phyloP scores from a whole-genome alignment of 106 monocot species.

The Acanthochlamys bracteata region DNA sequence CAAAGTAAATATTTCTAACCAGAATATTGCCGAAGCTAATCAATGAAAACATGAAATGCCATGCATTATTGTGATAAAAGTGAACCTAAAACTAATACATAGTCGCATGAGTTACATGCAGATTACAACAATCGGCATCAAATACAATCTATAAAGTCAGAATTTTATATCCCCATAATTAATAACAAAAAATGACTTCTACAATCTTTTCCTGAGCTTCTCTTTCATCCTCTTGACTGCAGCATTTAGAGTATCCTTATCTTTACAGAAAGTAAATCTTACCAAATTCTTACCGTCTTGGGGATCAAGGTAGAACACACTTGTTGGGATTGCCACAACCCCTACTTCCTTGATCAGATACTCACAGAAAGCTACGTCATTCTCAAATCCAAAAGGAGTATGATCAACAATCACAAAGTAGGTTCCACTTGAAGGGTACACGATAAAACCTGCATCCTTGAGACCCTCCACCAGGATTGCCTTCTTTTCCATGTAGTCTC shows the following conservation, averaged over 20 bases:
- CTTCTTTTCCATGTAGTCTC: constrained; percentile 74
- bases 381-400: constrained; percentile 88
- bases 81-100: too few species aligned
- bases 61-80: too few species aligned
- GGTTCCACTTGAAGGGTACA: constrained; percentile 82
- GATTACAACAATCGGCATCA: too few species aligned
- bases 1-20: too few species aligned
- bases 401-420: constrained; percentile 93
- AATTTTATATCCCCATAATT: too few species aligned
- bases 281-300: constrained; percentile 93
- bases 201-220: constrained; percentile 39
- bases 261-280: constrained; percentile 94
- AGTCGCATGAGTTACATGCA: too few species aligned
- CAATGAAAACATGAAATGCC: too few species aligned
- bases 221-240: constrained; percentile 88
- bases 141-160: too few species aligned
- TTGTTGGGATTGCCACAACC: constrained; percentile 86
- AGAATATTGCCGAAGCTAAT: too few species aligned
- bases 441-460: constrained; percentile 64
- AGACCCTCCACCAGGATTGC: constrained; percentile 78
- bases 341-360: constrained; percentile 90
- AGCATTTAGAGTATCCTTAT: constrained; percentile 63
- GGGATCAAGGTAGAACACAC: constrained; percentile 79
- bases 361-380: constrained; percentile 85
- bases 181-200: constrained; percentile 1